Base-by-base conservation (phyloP, 345 rosid genomes). In the Adansonia digitata region DNA sequence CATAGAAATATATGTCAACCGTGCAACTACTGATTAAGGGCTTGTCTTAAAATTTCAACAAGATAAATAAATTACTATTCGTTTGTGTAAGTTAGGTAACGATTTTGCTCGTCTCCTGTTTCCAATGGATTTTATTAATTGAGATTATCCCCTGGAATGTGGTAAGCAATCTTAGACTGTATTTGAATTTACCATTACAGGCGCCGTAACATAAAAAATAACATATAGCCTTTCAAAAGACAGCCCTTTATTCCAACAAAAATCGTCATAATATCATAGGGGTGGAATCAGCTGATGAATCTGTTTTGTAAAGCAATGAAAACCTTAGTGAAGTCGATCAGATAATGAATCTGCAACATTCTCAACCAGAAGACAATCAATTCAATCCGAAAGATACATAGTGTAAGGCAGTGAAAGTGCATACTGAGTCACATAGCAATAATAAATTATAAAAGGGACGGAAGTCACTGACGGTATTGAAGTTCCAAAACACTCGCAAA, bases 1-100 rank as follows among this genome's bases (percentile, higher is more conserved):
- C 68, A 73, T 59, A 73, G 64, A 6, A n/a, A 59, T 73, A 42
- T 68, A 73, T 43, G 27, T 18, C 29, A 27, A 72, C 37, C 55
- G 20, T 45, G 71, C 55, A 24, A 24, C n/a, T n/a, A n/a, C n/a
- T n/a, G n/a, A n/a, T 43, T 68, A 45, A 31, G 43, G 74, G 13
- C 8, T n/a, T 37, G 46, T 34, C 18, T 20, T 51, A 20, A 31
- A 70, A 20, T 12, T 4, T 31, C 43, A 31, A 31, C 18, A 29
- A 31, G 17, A 48, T 27, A 69, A 34, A 62, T 31, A 34, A n/a
- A 39, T 5, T 1, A 11, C 17, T 27, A 57, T 27, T 57, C 12
- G 35, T 26, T 57, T 22, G 24, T 53, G 7, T 8, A 55, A 1
- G 27, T 27, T 29, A 5, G 14, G 12, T 37, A 13, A 18, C 3